Evolutionary conservation across 345 rosid genomes (phyloP), one percentile per base, ranked within the genome.

Genomic region (Sonneratia alba): DNA sequence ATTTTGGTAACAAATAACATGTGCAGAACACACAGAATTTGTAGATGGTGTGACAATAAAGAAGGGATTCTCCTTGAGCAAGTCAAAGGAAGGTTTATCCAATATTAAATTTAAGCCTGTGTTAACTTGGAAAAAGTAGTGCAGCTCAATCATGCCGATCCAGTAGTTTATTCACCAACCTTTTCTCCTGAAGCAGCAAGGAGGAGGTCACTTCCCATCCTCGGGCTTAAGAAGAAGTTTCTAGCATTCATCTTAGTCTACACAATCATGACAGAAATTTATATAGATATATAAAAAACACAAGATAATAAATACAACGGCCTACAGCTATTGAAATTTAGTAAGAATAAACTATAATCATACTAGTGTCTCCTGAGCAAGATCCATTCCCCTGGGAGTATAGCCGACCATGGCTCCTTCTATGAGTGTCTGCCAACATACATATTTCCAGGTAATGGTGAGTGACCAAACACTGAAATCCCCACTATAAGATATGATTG

Each of bases 331-430:
- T n/a, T n/a, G 13, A 27, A 72, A 0, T 14, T 15, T 47, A 38
- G 38, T 40, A 19, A 21, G 47, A n/a, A 57, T 36, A 24, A 68
- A 59, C 27, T 22, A 64, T 27, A 73, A 74, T 34, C 74, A 47
- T 89, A 90, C 98, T 92, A 95, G 77, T 12, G 82, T 79, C 24
- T 92, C 91, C 79, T 90, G 89, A 77, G 98, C 99, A 70, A 95
- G 78, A 81, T 95, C 83, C 97, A 92, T 95, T 75, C 99, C 99
- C 75, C 77, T 83, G 49, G 91, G 82, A 43, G 98, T 87, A 79
- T 92, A 77, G 15, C 91, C 94, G 47, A 79, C 56, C 98, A 95
- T 95, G 67, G 97, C 98, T 78, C 98, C 99, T 61, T 89, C 98
- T 65, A 82, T 71, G 34, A 92, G 84, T 14, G 96, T 85, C 99